Percentiles rank a stretch among this genome's conserved stretches.
These are phyloP conservation scores for Epichloe bromicola DNA, from an alignment of 2,329 filamentous ascomycete genomes.

Conservation along the genomic window DNA sequence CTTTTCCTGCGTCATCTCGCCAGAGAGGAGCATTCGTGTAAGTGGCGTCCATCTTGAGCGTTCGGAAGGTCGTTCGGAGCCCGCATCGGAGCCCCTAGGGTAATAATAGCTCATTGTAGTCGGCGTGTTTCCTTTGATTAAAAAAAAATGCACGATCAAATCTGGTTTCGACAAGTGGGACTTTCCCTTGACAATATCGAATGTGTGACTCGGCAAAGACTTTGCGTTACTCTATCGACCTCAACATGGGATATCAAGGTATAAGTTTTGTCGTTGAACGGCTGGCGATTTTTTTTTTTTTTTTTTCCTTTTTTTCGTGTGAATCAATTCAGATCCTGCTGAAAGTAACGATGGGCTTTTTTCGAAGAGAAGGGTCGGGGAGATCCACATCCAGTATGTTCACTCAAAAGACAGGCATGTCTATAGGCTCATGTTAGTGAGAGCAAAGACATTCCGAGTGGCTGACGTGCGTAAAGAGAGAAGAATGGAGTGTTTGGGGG, in stretches of 20 bases:
- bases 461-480: background rate
- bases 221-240: background rate
- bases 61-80: slow-evolving; percentile 38
- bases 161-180: background rate
- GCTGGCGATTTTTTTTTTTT: background rate
- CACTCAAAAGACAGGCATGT: background rate
- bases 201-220: background rate
- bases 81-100: slow-evolving; percentile 13
- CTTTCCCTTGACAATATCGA: background rate
- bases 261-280: background rate
- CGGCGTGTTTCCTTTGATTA: slow-evolving; percentile 3
- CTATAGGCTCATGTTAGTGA: background rate
- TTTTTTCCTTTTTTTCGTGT: background rate
- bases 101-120: slow-evolving; percentile 18
- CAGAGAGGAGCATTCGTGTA: slow-evolving; percentile 70
- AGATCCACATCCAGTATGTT: background rate
- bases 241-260: background rate
- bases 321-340: slow-evolving; percentile 4
- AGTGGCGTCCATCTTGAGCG: slow-evolving; percentile 72
- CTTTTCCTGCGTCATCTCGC: slow-evolving; percentile 65
- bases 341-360: background rate
- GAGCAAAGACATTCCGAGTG: background rate
- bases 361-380: background rate
- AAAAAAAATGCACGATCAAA: background rate
- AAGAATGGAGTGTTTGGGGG: background rate